Conservation (phyloP, 495 filamentous ascomycete species). For the Elasticomyces elasticus region DNA sequence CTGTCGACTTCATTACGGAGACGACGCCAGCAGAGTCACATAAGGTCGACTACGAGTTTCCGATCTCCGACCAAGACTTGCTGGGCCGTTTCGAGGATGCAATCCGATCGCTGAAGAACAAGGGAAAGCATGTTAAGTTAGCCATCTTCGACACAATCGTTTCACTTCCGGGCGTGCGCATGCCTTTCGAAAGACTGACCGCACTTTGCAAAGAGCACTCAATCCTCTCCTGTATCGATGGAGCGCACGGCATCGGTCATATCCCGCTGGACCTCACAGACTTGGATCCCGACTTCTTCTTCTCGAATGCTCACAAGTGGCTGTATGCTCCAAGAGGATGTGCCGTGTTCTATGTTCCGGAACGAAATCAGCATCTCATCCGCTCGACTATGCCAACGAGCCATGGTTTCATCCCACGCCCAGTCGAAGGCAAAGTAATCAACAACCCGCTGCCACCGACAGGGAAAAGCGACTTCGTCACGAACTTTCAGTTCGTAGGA, state of each 20-base stretch:
- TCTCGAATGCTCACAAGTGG: conserved; percentile 88
- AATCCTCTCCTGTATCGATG: conserved; percentile 62
- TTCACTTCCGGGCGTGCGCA: conserved; percentile 61
- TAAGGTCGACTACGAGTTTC: conserved; percentile 44
- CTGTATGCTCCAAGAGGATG: conserved; percentile 71
- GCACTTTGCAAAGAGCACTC: conserved; percentile 52
- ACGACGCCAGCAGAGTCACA: conserved; percentile 35
- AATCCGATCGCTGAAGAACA: conserved; percentile 2
- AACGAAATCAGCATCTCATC: conserved; percentile 61
- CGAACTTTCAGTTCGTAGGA: conserved; percentile 67
- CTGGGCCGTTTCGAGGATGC: conserved; percentile 17
- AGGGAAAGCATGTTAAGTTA: conserved; percentile 34
- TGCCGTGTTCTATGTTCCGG: conserved; percentile 69
- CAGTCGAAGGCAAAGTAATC: conserved; percentile 45
- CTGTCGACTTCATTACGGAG: conserved; percentile 59
- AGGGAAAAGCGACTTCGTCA: conserved; percentile 48
- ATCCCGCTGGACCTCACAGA: conserved; percentile 53
- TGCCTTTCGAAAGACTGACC: conserved; percentile 65
- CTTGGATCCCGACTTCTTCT: conserved; percentile 73
- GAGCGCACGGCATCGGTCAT: conserved; percentile 72
- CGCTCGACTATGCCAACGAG: conserved; percentile 66
- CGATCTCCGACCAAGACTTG: conserved; percentile 50
- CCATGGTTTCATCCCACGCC: conserved; percentile 42
- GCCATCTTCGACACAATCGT: conserved; percentile 75
- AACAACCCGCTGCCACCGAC: conserved; percentile 42